phyloP scores from a whole-genome alignment of 176 grass and related monocot species.

The Carex littledalei region DNA sequence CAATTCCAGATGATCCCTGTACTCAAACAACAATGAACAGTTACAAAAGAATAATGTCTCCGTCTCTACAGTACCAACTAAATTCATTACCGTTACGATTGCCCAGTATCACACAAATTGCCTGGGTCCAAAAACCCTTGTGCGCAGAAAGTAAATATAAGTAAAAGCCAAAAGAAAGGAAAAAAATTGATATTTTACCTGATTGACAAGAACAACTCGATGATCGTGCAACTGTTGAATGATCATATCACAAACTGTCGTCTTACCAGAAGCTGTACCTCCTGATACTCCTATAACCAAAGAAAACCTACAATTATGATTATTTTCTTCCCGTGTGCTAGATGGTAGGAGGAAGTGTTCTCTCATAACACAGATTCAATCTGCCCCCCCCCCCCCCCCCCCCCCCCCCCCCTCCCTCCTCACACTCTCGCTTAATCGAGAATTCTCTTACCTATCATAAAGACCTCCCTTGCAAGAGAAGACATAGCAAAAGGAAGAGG shows the following conservation, averaged over 20 bases:
- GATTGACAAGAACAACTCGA: conserved; percentile 88
- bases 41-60: neutral
- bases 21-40: neutral
- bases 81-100: neutral
- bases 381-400: neutral
- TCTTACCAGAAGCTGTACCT: conserved; percentile 96
- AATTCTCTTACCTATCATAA: neutral
- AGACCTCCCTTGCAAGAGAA: neutral
- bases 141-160: neutral
- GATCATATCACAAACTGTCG: conserved; percentile 99
- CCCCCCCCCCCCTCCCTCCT: neutral
- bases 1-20: neutral
- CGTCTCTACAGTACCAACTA: neutral
- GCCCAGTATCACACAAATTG: neutral
- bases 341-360: neutral
- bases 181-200: conserved; percentile 33
- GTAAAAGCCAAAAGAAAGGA: neutral
- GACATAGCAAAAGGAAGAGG: neutral
- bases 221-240: conserved; percentile 99
- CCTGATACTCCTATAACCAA: conserved; percentile 63
- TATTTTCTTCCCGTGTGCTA: neutral
- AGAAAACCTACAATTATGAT: neutral
- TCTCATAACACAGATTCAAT: neutral
- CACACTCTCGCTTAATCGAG: neutral
- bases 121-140: neutral